Base-by-base conservation (phyloP, 2,329 filamentous ascomycete genomes). In the Chaetothyriales sp. region DNA sequence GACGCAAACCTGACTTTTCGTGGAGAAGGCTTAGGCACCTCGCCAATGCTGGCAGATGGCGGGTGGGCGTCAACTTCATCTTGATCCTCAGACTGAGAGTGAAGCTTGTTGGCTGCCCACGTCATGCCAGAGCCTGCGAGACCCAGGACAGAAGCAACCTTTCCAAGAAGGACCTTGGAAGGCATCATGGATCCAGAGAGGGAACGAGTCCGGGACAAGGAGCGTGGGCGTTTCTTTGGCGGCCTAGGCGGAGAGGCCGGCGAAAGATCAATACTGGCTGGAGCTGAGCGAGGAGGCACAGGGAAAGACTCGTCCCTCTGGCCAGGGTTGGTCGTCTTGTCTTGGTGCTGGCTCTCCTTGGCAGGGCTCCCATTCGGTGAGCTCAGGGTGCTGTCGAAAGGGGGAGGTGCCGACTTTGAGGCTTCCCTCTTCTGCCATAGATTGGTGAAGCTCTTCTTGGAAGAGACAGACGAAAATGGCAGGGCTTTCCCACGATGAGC, bases 1-100 rank as follows among this genome's bases (percentile, higher is more conserved):
- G 44, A 59, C 54, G 43, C 55, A 48, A 33, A 59, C 57, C 13
- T 55, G 56, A 29, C 57, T 57, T 44, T 53, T 55, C 6, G 53
- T 51, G 22, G 44, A 45, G 18, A 28, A n/a, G 29, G 44, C 15
- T 46, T 44, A 19, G 20, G 19, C 6, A n/a, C 10, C n/a, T 20
- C 18, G 2, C 13, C 33, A 40, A 18, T n/a, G 18, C 7, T 10
- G n/a, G 18, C 22, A 40, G 20, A 19, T 15, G 43, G 1, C 5
- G 40, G 20, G 10, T 8, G 18, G n/a, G 43, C 43, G 1, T 22
- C 5, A 4, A 44, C 44, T 19, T 9, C 28, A 46, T 28, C 40
- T 10, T 50, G 44, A 37, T 29, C 18, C 15, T 46, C 33, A 9
- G 48, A n/a, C 8, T 22, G 40, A 22, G 37, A 47, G 19, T 22